Conservation (phyloP, 2,329 filamentous ascomycete genomes). For the Geoglossum cookeanum region DNA sequence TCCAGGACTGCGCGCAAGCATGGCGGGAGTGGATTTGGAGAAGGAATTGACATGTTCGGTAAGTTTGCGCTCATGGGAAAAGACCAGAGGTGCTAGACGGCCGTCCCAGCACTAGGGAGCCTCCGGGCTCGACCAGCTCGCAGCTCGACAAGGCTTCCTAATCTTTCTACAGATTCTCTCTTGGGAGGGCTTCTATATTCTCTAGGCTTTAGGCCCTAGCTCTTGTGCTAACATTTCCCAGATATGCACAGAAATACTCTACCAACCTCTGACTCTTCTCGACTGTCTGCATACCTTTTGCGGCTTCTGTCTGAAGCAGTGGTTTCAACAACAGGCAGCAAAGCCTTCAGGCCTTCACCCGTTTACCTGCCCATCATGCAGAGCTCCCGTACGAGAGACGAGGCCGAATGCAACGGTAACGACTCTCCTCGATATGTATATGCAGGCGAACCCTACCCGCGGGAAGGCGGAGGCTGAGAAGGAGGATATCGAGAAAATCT, state of each 20-base stretch:
- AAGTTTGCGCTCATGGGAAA: constrained; percentile 24
- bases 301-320: constrained; percentile 85
- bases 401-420: constrained; percentile 80
- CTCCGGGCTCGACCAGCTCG: neutral
- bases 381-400: constrained; percentile 68
- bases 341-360: constrained; percentile 30
- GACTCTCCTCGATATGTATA: constrained; percentile 74
- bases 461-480: constrained; percentile 53
- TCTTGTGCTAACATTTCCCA: constrained; percentile 20
- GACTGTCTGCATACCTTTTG: constrained; percentile 94
- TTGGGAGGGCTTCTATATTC: neutral
- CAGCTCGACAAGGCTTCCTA: neutral
- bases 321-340: constrained; percentile 68
- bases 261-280: constrained; percentile 75
- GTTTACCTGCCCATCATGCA: constrained; percentile 87
- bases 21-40: constrained; percentile 45
- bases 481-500: constrained; percentile 53
- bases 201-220: neutral
- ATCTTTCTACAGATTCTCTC: neutral
- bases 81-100: neutral
- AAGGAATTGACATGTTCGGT: constrained; percentile 92
- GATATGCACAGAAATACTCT: constrained; percentile 94
- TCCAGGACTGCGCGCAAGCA: neutral
- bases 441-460: constrained; percentile 60
- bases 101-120: neutral